Conservation (phyloP, 2,329 filamentous ascomycete genomes). For the Rutstroemia sp. region DNA sequence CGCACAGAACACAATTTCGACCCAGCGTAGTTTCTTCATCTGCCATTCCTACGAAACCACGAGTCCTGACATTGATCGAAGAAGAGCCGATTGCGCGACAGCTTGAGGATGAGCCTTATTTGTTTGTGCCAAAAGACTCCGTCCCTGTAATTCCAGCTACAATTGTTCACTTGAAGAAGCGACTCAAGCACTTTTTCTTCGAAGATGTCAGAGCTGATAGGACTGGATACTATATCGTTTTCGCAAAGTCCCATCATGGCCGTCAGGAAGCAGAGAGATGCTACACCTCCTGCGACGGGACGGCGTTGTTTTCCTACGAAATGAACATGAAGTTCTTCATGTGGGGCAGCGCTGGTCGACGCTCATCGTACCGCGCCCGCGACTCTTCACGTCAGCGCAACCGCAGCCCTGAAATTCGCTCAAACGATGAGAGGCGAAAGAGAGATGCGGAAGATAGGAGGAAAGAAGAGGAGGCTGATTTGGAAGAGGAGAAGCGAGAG, state of each 20-base stretch:
- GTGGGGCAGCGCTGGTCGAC: constrained; percentile 21
- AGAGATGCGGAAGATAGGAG: constrained; percentile 60
- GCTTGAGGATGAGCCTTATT: constrained; percentile 74
- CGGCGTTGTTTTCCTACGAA: constrained; percentile 81
- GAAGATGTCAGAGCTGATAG: constrained; percentile 77
- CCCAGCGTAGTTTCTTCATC: constrained; percentile 10
- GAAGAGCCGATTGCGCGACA: constrained; percentile 52
- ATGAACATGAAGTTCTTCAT: constrained; percentile 82
- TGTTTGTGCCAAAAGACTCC: constrained; percentile 80
- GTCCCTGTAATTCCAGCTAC: constrained; percentile 84
- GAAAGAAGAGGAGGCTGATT: constrained; percentile 70
- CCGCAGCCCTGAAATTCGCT: constrained; percentile 35
- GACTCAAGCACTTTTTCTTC: constrained; percentile 75
- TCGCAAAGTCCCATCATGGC: constrained; percentile 69
- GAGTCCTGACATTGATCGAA: constrained; percentile 52
- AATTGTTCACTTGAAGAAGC: constrained; percentile 81
- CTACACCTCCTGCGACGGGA: constrained; percentile 69
- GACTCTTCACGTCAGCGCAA: constrained; percentile 31
- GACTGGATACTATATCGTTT: constrained; percentile 87
- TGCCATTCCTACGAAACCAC: constrained; percentile 37
- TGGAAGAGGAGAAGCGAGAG: constrained; percentile 85
- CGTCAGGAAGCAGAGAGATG: constrained; percentile 77
- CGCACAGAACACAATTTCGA: constrained; percentile 25
- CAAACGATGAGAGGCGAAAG: constrained; percentile 45
- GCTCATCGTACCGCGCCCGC: constrained; percentile 13